Base-by-base conservation (phyloP, 2,329 filamentous ascomycete species). In the Helotiales sp. region DNA sequence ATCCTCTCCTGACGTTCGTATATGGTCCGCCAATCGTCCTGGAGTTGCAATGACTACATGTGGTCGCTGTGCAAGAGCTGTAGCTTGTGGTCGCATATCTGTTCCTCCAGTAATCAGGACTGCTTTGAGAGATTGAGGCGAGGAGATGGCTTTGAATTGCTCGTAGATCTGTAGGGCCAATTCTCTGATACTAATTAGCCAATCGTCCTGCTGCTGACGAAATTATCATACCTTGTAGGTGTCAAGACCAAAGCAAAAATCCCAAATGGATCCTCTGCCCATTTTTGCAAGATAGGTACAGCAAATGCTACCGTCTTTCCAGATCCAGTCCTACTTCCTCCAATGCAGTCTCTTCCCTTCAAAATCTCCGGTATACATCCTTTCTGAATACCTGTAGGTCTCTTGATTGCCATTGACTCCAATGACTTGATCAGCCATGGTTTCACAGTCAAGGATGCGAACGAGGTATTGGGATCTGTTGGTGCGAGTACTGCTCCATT, bases 261-360 rank as follows among this genome's bases (percentile, higher is more conserved):
- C 42, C 91, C 95, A 58, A 88, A 88, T 0, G 95, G 95, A 76
- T 99, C 93, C 70, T 92, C 84, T 2, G 93, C 86, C 92, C 93
- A 98, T 73, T 88, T 89, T 72, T 98, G 93, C 62, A 99, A 77
- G 59, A 99, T 96, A 0, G 95, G 95, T 9, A 93, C 91, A 1
- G 93, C 90, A 74, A 99, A 99, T 1, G 95, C 93, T 42, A 98
- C 87, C 3, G 95, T 99, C 78, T 99, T 99, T 75, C 95, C 95
- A 12, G 93, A 97, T 79, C 95, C 95, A 0, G 95, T 99, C 62
- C 92, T 83, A 70, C 91, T 96, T 34, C 93, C 93, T 70, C 95
- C 95, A 67, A 99, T 97, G 71, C 92, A 97, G 75, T 99, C 93
- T 67, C 90, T 83, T 5, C 95, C 95, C 66, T 91, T 88, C 31